These are phyloP conservation scores for Thalassiosira mediterranea DNA, from an alignment of 352 stramenopile species.

Conservation along the genomic window DNA sequence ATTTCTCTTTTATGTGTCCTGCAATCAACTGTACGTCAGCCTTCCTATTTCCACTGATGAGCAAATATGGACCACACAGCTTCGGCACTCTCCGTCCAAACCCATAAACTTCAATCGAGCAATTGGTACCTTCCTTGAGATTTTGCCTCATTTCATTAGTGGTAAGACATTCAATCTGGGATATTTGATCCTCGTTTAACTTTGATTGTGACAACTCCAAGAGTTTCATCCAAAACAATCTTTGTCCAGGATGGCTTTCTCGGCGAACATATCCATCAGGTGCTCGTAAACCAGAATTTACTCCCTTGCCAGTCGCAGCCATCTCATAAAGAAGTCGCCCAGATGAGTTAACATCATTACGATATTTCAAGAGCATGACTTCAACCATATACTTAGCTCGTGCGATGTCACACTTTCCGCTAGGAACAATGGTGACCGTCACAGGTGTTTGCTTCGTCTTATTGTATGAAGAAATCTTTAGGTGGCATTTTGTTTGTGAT, in stretches of 20 bases:
- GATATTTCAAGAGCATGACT: not conserved
- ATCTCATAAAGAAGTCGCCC: not conserved
- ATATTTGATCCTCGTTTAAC: not conserved
- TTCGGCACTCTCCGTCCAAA: slow-evolving; percentile 13
- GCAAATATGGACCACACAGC: slow-evolving; percentile 14
- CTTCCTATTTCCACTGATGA: no score
- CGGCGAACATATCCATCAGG: not conserved
- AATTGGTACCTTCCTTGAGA: slow-evolving; percentile 16
- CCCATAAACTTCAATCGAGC: slow-evolving; percentile 18
- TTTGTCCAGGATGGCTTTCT: not conserved
- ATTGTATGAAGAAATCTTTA: not conserved
- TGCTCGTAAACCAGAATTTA: not conserved
- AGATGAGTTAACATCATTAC: not conserved
- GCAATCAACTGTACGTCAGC: no score
- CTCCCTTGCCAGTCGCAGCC: not conserved
- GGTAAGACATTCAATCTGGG: slow-evolving; percentile 6
- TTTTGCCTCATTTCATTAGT: not conserved
- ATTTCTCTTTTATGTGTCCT: no score
- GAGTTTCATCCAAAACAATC: slow-evolving; percentile 22
- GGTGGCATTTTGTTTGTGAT: not conserved
- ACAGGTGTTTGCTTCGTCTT: not conserved
- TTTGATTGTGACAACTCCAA: slow-evolving; percentile 10
- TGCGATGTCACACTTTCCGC: not conserved
- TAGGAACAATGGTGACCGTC: not conserved
- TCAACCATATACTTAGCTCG: not conserved